Conservation (phyloP, 495 filamentous ascomycete genomes). For the Aspergillus incahuasiensis region DNA sequence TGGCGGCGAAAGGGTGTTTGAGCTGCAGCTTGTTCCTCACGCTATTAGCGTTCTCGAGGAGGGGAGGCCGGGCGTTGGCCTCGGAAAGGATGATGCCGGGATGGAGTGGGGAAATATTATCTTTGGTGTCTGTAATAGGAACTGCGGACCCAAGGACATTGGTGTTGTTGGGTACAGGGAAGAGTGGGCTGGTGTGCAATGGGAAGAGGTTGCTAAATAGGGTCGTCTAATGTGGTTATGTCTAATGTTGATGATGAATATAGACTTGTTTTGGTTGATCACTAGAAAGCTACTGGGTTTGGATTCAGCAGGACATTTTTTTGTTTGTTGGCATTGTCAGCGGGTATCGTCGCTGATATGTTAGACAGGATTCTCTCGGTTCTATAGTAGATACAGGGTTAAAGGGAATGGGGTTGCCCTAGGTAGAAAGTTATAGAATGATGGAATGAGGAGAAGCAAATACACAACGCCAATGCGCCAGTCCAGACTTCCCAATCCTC, state of each 20-base stretch:
- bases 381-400: constrained; percentile 1
- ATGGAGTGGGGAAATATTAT: constrained; percentile 99
- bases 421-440: constrained; percentile 1
- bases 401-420: not conserved
- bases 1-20: constrained; percentile 72
- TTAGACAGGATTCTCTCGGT: constrained; percentile 3
- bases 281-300: not conserved
- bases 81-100: constrained; percentile 58
- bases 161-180: constrained; percentile 67
- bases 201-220: constrained; percentile 63
- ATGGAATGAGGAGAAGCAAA: constrained; percentile 22
- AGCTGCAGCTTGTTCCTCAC: constrained; percentile 85
- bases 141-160: constrained; percentile 58
- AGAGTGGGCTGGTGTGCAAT: constrained; percentile 96
- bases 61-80: constrained; percentile 60
- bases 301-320: not conserved
- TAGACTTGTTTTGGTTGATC: constrained; percentile 1
- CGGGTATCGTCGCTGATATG: not conserved
- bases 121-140: constrained; percentile 71
- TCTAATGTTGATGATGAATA: constrained; percentile 16
- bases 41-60: constrained; percentile 85
- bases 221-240: constrained; percentile 7
- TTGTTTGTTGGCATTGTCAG: not conserved
- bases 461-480: constrained; percentile 30
- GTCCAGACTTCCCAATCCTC: constrained; percentile 26